Percentiles rank a stretch among this genome's conserved stretches.
Evolutionary conservation across 1,139 yeast genomes (phyloP).

Genomic region (Hansenula sp.): DNA sequence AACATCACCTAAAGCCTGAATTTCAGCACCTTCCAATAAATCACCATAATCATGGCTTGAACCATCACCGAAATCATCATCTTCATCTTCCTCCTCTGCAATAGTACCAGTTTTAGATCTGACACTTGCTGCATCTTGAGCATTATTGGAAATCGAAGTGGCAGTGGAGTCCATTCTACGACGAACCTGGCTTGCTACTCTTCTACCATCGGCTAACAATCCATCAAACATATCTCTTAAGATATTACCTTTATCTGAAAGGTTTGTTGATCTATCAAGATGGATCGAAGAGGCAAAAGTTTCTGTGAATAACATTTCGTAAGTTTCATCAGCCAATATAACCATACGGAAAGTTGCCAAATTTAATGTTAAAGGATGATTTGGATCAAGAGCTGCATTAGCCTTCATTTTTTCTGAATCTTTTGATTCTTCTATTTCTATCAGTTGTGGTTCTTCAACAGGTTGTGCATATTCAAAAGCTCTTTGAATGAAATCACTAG

Average conservation of each 20-base stretch:
- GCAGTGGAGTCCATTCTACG: constrained; percentile 67
- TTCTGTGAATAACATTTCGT: constrained; percentile 73
- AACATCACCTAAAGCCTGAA: constrained; percentile 30
- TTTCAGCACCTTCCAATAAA: constrained; percentile 41
- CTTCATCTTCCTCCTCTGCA: constrained; percentile 37
- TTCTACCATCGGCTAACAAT: constrained; percentile 83
- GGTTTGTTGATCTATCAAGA: constrained; percentile 50
- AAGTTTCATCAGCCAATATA: constrained; percentile 86
- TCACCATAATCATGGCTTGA: constrained; percentile 45
- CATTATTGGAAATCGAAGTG: constrained; percentile 17
- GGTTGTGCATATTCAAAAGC: constrained; percentile 91
- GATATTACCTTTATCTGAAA: constrained; percentile 52
- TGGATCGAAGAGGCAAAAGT: constrained; percentile 67
- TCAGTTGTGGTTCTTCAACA: constrained; percentile 40
- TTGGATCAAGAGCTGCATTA: constrained; percentile 80
- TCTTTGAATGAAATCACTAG: constrained; percentile 80
- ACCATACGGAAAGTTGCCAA: constrained; percentile 95
- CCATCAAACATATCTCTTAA: constrained; percentile 89
- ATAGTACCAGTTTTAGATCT: constrained; percentile 8
- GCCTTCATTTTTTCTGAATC: constrained; percentile 36
- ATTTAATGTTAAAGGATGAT: constrained; percentile 68
- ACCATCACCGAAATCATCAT: constrained; percentile 41
- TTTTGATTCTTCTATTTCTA: constrained; percentile 28
- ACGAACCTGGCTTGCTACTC: constrained; percentile 85
- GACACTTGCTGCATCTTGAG: constrained; percentile 4